Base-by-base conservation (phyloP, 2,329 filamentous ascomycete species). In the Zasmidium angulare region DNA sequence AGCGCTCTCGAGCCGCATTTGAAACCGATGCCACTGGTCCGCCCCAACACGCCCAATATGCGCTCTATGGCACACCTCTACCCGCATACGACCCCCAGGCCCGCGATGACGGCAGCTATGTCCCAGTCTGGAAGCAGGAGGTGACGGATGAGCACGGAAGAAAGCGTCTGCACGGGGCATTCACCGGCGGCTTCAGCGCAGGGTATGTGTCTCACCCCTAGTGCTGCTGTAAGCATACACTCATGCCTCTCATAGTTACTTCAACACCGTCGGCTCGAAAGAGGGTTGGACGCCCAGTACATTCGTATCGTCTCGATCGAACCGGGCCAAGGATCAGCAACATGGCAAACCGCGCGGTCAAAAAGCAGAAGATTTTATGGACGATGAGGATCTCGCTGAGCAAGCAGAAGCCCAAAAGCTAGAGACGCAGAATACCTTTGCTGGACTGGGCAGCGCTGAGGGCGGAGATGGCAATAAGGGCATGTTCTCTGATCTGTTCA, bases 71-170 rank as follows among this genome's bases (percentile, higher is more conserved):
- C 72, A 96, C 91, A 2, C 88, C 93, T 9, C 82, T 99, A 17
- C 92, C 92, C 0, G 85, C 90, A 2, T 79, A 86, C 61, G 91
- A 96, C 70, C 82, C 88, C 51, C 85, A 91, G 20, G 82, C 85
- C 40, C 88, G 91, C 69, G 93, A 98, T 74, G 91, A 97, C 78
- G 93, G 93, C 62, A 91, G 90, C 46, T 98, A 93, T 72, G 85
- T 96, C 17, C 95, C 95, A 0, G 78, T 96, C n/a, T 98, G 95
- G 92, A 96, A 98, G 79, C 95, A 99, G 80, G 93, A 97, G 73
- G 93, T 96, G 73, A 90, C 89, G 60, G 95, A 99, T 76, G 95
- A 97, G 72, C 87, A 87, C 66, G 95, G 95, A 17, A 83, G 93
- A 68, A 93, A 96, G 76, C 86, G 95, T 55, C 82, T 99, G 2